A percentile compares a stretch with the other conserved stretches of the same genome.
These are phyloP conservation scores for Buxus sempervirens DNA, from an alignment of 164 flowering plant genomes.

Conservation along the genomic window DNA sequence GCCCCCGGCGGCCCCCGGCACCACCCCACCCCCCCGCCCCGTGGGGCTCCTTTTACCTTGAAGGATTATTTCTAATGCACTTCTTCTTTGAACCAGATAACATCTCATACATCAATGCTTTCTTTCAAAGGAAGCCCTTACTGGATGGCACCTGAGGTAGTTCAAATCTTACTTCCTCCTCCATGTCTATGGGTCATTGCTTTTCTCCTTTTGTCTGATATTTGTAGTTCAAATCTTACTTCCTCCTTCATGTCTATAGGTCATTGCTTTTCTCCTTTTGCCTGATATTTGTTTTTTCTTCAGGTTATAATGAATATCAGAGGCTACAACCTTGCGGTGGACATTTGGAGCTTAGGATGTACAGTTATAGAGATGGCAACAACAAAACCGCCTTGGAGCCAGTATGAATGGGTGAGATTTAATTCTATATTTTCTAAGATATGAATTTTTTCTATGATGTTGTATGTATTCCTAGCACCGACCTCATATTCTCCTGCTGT, in stretches of 20 bases:
- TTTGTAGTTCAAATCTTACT: too few species aligned
- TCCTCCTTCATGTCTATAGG: not conserved
- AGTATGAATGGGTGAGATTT: constrained; percentile 83
- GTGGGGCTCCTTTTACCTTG: not conserved
- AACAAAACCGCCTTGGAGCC: constrained; percentile 96
- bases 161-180: constrained; percentile 7
- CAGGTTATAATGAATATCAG: constrained; percentile 89
- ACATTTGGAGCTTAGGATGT: constrained; percentile 98
- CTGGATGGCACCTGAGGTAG: constrained; percentile 99
- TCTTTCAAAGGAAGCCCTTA: constrained; percentile 97
- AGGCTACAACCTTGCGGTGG: constrained; percentile 85
- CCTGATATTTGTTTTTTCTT: constrained; percentile 5
- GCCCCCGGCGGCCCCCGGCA: too few species aligned
- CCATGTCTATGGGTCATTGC: too few species aligned
- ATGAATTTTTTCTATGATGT: too few species aligned
- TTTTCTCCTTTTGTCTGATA: too few species aligned
- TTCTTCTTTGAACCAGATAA: constrained; percentile 50
- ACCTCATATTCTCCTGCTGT: constrained; percentile 12
- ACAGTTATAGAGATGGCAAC: constrained; percentile 96
- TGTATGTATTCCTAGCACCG: not conserved
- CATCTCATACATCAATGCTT: constrained; percentile 56
- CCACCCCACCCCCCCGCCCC: too few species aligned
- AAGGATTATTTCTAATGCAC: constrained; percentile 5
- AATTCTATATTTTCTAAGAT: constrained; percentile 1
- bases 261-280: not conserved